Conservation (phyloP, 148 eudicot species). For the Polygonum aviculare region DNA sequence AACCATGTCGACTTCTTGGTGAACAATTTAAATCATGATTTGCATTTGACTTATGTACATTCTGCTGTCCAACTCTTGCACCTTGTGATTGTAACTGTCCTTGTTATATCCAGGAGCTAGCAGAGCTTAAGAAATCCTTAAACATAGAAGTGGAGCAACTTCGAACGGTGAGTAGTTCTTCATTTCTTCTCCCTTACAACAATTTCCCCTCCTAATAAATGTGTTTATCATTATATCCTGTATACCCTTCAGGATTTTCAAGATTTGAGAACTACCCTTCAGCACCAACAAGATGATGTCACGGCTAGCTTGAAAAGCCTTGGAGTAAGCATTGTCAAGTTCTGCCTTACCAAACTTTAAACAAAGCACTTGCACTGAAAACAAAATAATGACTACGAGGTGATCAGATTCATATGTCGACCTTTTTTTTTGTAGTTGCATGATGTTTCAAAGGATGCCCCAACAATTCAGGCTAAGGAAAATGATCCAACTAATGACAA, state of each 20-base stretch:
- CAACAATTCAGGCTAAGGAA: neutral
- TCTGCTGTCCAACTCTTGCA: neutral
- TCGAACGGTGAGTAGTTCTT: slow-evolving; percentile 49
- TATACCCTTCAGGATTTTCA: slow-evolving; percentile 57
- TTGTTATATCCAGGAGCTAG: slow-evolving; percentile 51
- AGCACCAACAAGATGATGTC: slow-evolving; percentile 92
- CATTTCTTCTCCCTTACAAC: neutral
- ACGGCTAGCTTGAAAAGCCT: slow-evolving; percentile 61
- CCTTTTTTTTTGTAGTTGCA: neutral
- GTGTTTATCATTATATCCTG: neutral
- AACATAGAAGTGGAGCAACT: slow-evolving; percentile 85
- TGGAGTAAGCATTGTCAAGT: slow-evolving; percentile 43
- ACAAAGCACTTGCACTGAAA: neutral
- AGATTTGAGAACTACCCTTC: slow-evolving; percentile 73
- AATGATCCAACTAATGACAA: neutral
- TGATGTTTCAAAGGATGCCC: neutral
- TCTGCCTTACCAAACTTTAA: neutral
- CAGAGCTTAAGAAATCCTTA: slow-evolving; percentile 74
- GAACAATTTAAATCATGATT: neutral
- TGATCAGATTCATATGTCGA: neutral
- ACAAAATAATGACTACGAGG: neutral
- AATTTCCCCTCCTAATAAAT: neutral
- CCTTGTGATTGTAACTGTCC: slow-evolving; percentile 9
- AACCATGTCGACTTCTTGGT: neutral
- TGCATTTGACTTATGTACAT: neutral